Conservation (phyloP, 192 early-diverging fungal species). For the Coemansia nantahalensis region DNA sequence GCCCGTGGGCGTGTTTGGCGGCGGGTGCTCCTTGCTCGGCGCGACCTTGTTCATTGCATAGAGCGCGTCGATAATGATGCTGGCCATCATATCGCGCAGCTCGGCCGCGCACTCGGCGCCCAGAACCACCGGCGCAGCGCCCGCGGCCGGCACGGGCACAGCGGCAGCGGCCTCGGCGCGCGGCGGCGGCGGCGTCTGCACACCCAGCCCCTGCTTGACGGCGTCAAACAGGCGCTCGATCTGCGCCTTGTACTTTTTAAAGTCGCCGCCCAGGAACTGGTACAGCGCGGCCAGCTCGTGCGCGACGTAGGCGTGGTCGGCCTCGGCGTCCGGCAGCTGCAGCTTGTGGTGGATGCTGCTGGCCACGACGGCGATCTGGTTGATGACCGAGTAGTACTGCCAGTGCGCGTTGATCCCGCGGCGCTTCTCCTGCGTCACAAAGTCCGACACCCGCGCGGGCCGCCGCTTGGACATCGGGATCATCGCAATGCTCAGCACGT, state of each 20-base stretch:
- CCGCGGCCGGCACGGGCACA: background rate
- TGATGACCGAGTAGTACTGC: slow-evolving; percentile 55
- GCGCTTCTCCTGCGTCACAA: slow-evolving; percentile 44
- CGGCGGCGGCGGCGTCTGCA: background rate
- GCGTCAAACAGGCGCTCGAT: slow-evolving; percentile 47
- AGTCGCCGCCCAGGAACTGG: slow-evolving; percentile 52
- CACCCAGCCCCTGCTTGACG: slow-evolving; percentile 26
- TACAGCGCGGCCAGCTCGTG: slow-evolving; percentile 51
- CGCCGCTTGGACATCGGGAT: slow-evolving; percentile 50
- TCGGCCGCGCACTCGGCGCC: slow-evolving; percentile 15
- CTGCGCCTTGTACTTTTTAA: slow-evolving; percentile 50
- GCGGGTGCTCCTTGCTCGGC: slow-evolving; percentile 18
- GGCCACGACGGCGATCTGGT: slow-evolving; percentile 43
- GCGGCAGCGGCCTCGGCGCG: background rate
- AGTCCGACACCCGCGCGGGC: slow-evolving; percentile 33
- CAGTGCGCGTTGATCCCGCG: slow-evolving; percentile 52
- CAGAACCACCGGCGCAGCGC: slow-evolving; percentile 5
- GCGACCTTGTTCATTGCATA: slow-evolving; percentile 41
- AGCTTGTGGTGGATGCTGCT: slow-evolving; percentile 40
- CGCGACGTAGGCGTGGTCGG: slow-evolving; percentile 39
- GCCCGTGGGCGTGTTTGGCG: slow-evolving; percentile 20
- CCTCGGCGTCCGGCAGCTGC: slow-evolving; percentile 11
- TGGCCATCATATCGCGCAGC: slow-evolving; percentile 41
- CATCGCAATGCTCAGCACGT: slow-evolving; percentile 43
- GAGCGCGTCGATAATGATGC: slow-evolving; percentile 46